Conservation (phyloP, 257 asterid genomes). For the Primulina tabacum region DNA sequence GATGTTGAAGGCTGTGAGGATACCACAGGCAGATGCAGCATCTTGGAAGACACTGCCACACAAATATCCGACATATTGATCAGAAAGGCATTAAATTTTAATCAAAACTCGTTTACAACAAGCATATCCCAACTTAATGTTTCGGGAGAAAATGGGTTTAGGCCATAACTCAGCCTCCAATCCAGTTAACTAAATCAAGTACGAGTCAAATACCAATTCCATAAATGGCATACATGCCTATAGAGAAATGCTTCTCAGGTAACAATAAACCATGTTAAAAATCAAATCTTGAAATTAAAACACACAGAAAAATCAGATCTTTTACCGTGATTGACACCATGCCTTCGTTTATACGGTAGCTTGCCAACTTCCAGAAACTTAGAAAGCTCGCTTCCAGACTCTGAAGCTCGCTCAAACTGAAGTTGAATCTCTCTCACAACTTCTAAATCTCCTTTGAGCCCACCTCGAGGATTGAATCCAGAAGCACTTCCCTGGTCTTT, state of each 20-base stretch:
- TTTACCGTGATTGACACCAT: constrained; percentile 72
- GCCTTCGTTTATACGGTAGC: constrained; percentile 71
- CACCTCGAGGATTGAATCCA: constrained; percentile 54
- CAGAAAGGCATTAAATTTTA: constrained; percentile 11
- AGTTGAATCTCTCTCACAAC: constrained; percentile 74
- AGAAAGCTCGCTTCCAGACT: constrained; percentile 67
- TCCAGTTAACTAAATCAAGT: constrained; percentile 6
- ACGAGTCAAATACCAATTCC: neutral
- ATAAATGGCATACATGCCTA: constrained; percentile 1
- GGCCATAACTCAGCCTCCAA: neutral
- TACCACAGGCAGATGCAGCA: constrained; percentile 56
- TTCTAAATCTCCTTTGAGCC: constrained; percentile 68
- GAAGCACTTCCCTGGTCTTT: constrained; percentile 48
- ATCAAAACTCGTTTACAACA: constrained; percentile 13
- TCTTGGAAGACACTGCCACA: constrained; percentile 72
- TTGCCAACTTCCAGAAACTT: constrained; percentile 85
- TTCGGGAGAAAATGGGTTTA: neutral
- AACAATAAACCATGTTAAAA: constrained; percentile 9
- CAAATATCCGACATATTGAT: constrained; percentile 21
- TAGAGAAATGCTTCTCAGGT: neutral
- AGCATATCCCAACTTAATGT: neutral
- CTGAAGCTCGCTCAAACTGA: constrained; percentile 77
- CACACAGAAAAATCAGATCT: constrained; percentile 28
- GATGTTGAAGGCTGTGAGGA: constrained; percentile 69
- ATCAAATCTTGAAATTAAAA: constrained; percentile 18